Base-by-base conservation (phyloP, 169 alveolate genomes). In the Babesia sp. region DNA sequence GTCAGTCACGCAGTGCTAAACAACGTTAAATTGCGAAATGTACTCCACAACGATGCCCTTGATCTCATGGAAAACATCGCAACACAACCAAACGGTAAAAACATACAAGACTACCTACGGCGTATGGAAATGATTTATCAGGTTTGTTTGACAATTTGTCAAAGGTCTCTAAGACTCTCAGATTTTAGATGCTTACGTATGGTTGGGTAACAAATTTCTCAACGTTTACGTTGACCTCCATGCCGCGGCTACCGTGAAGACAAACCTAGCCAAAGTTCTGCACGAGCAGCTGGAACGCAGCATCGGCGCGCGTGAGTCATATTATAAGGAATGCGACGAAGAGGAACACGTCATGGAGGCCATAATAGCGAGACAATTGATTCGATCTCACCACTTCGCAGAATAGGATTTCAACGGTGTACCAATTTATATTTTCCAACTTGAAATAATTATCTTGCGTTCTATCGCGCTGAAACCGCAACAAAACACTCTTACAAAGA, bases 141-240 rank as follows among this genome's bases (percentile, higher is more conserved):
- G 60, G 83, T 79, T 55, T 6, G 66, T 33, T 3, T 0, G 3
- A 3, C 22, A 16, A 24, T 0, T 9, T 1, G 9, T 67, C n/a
- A n/a, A 34, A 18, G 18, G 0, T 2, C 0, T 59, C 24, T 29
- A 29, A 36, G 39, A 12, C 34, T 8, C 28, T 7, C 54, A 79
- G 84, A 70, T 60, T 1, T 53, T 79, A 28, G 87, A 79, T 33
- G 67, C 67, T 7, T 79, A 79, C 36, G 55, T 33, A n/a, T 79
- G 83, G 84, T 55, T 79, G 29, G 73, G 78, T 28, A 37, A 54
- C 44, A 79, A 71, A 54, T 79, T 70, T 59, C 87, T 84, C 33
- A 26, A 41, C 3, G 83, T 64, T 0, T 79, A 79, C 48, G 71
- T 71, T 3, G 87, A 79, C 60, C 26, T 16, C 39, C 56, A 33